Evolutionary conservation across 2,329 filamentous ascomycete genomes (phyloP), one percentile per base, ranked within the genome.

Genomic region (Triangularia verruculosa): DNA sequence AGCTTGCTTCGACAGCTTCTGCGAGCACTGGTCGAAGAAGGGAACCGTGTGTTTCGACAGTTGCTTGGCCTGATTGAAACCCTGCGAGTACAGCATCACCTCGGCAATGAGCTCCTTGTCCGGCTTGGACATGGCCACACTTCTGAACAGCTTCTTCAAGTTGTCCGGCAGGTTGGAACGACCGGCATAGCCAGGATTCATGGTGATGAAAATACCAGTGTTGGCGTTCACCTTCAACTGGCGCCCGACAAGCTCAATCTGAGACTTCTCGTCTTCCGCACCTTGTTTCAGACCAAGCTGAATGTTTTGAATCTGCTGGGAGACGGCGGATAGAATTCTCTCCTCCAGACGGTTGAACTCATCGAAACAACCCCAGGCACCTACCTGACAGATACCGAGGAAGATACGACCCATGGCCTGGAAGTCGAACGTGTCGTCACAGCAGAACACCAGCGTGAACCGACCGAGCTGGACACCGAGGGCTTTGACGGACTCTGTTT

Each of bases 371-470:
- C 96, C 96, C 95, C 95, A 99, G 4, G 95, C 95, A 75, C 95
- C 95, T 56, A 99, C 95, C 76, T 99, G 95, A 76, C 96, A 99
- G 67, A 99, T 96, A 84, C 95, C 95, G 34, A 99, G 84, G 85
- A 99, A 99, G 71, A 99, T 99, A 70, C 95, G 92, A 13, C 96
- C 96, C 95, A 99, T 99, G 58, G 95, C 95, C 74, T 99, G 95
- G 83, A 98, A 99, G 77, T 99, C 95, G 72, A 99, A 99, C 0
- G 95, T 99, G 78, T 99, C 95, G 74, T 99, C 95, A 80, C 95
- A 99, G 77, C 96, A 99, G 81, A 99, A 99, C 27, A 99, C 96
- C 25, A 99, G 86, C 1, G 96, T 99, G 76, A 99, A 99, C 65
- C 96, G 89, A 74, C 95, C 96, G 61, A 99, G 88, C 76, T 99